These are phyloP conservation scores for Zymoseptoria pseudotritici DNA, from an alignment of 2,329 filamentous ascomycete genomes.

Conservation along the genomic window DNA sequence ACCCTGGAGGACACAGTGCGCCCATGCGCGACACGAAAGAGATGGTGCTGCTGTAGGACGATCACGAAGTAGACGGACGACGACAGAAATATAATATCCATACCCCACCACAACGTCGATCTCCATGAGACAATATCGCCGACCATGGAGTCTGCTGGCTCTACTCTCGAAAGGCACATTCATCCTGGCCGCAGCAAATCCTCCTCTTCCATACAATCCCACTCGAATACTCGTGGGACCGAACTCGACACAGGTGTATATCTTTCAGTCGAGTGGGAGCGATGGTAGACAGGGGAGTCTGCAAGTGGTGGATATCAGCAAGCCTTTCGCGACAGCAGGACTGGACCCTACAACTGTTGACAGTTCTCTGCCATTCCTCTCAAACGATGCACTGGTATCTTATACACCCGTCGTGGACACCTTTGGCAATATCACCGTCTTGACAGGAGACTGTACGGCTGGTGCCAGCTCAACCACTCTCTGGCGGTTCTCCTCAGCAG, in stretches of 20 bases:
- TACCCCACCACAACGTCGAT: background rate
- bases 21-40: background rate
- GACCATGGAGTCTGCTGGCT: constrained; percentile 22
- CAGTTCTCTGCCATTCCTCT: constrained; percentile 56
- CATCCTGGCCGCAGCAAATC: constrained; percentile 5
- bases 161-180: constrained; percentile 11
- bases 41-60: background rate
- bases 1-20: background rate
- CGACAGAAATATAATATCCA: background rate
- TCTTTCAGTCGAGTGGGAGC: constrained; percentile 53
- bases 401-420: constrained; percentile 61
- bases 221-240: constrained; percentile 59
- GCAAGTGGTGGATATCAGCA: constrained; percentile 59
- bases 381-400: constrained; percentile 42
- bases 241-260: constrained; percentile 54
- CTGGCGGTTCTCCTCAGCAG: constrained; percentile 59
- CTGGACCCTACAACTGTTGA: constrained; percentile 44
- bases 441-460: constrained; percentile 63
- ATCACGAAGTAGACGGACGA: background rate
- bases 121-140: constrained; percentile 12
- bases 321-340: constrained; percentile 45
- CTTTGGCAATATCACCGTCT: constrained; percentile 64
- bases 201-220: constrained; percentile 64
- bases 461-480: constrained; percentile 47
- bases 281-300: constrained; percentile 47